Base-by-base conservation (phyloP, 768 basidiomycete genomes). In the Xanthoconium stramineum region DNA sequence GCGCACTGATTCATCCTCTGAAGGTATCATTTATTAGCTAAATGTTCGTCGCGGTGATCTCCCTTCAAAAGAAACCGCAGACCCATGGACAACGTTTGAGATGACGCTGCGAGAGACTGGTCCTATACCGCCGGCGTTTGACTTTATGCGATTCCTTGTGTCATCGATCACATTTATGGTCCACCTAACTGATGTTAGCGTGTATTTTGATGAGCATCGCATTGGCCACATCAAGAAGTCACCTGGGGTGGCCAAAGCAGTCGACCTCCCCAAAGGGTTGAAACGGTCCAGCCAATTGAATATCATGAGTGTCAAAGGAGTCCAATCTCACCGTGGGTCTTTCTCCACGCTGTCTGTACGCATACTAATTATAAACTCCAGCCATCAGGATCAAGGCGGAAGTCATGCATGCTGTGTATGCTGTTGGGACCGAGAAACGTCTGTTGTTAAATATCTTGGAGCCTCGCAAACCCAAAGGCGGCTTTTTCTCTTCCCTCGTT, bases 101-200 rank as follows among this genome's bases (percentile, higher is more conserved):
- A 92, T 98, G 88, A 76, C 78, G 3, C 78, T 96, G 1, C 81
- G 95, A 39, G 89, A 95, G 62, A 81, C 86, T 1, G 74, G 78
- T 3, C 82, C 90, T 0, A 84, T 95, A 44, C 91, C 90, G 0
- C 77, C 82, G 30, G 78, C 87, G 6, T 88, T 92, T 55, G 92
- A 96, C 58, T 85, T 98, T 58, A 83, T 88, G 15, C 83, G 89
- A n/a, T 97, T 98, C 70, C 79, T 98, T 19, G 80, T 87, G 30
- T 93, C 93, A 3, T 91, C 89, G 1, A 85, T 98, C 50, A 94
- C 93, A 0, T 98, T 98, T 74, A 97, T 96, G 88, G 75, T 80
- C 3, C 78, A 84, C 57, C 78, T 98, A 5, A 75, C 75, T 15
- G 79, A 86, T 67, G 83, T 97, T 48, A 84, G 81, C 60, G 82